These are phyloP conservation scores for Luzula sylvatica DNA, from an alignment of 176 grass and related monocot species.

Conservation along the genomic window DNA sequence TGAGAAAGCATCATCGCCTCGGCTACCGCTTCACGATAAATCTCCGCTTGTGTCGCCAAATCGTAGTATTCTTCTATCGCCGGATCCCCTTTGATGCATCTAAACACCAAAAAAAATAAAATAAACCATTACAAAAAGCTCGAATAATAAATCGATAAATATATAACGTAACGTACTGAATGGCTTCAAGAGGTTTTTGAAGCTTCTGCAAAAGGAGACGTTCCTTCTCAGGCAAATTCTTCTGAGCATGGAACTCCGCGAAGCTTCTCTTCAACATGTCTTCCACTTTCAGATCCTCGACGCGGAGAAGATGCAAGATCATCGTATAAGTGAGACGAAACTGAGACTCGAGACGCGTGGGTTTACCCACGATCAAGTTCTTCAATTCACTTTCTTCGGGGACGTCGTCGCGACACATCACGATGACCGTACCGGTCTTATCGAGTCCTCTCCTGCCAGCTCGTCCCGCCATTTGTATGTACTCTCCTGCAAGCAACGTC, in stretches of 20 bases:
- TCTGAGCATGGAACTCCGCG: conserved; percentile 89
- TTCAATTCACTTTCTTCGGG: conserved; percentile 94
- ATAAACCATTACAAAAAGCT: neutral
- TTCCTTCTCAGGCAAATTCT: conserved; percentile 95
- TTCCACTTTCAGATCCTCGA: conserved; percentile 96
- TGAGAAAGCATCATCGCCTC: conserved; percentile 56
- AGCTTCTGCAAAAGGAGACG: conserved; percentile 73
- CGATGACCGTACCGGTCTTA: conserved; percentile 87
- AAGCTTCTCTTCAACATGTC: conserved; percentile 99
- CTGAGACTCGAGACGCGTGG: conserved; percentile 75
- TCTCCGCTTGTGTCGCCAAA: conserved; percentile 55
- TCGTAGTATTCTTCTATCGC: conserved; percentile 84
- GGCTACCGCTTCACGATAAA: conserved; percentile 46
- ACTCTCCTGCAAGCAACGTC: conserved; percentile 82
- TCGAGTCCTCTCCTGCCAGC: conserved; percentile 95
- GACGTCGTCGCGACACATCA: conserved; percentile 96
- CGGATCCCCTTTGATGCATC: conserved; percentile 95
- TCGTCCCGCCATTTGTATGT: conserved; percentile 98
- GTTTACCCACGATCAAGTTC: conserved; percentile 87
- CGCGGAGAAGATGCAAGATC: conserved; percentile 97
- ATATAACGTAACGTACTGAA: conserved; percentile 48
- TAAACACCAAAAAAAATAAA: conserved; percentile 25
- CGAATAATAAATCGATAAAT: conserved; percentile 10
- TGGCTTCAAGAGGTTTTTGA: conserved; percentile 51
- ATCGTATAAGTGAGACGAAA: conserved; percentile 93